These are phyloP conservation scores for Veloboletus limbatus DNA, from an alignment of 1,284 basidiomycete genomes.

Conservation along the genomic window DNA sequence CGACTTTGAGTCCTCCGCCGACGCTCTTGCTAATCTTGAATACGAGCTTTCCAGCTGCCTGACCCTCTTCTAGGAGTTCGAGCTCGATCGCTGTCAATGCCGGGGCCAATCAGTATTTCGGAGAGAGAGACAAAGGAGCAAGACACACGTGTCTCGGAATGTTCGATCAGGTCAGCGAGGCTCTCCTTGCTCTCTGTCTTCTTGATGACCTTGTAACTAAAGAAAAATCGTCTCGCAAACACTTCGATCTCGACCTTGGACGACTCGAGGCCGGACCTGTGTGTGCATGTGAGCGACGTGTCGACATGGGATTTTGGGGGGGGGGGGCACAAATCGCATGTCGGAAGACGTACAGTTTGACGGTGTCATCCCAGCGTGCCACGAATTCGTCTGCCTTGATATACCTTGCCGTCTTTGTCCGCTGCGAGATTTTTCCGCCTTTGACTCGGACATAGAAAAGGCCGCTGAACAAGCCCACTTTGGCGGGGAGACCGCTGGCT, in stretches of 20 bases:
- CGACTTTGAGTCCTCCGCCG: conserved; percentile 1
- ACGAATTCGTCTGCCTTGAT: conserved; percentile 28
- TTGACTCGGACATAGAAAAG: conserved; percentile 30
- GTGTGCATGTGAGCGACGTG: no score
- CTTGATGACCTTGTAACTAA: conserved; percentile 35
- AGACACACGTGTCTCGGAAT: conserved; percentile 28
- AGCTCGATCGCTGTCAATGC: conserved; percentile 25
- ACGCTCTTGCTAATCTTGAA: conserved; percentile 26
- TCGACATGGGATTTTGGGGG: no score
- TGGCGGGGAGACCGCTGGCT: conserved; percentile 33
- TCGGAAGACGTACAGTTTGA: conserved; percentile 24
- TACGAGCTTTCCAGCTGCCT: conserved; percentile 28
- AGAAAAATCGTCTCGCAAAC: conserved; percentile 32
- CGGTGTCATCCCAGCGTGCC: conserved; percentile 26
- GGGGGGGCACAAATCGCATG: no score
- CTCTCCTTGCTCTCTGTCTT: conserved; percentile 35
- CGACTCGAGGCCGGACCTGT: conserved; percentile 31
- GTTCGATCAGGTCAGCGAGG: conserved; percentile 32
- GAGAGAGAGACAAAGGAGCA: background rate
- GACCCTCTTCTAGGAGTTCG: conserved; percentile 31
- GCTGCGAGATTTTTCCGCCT: conserved; percentile 26
- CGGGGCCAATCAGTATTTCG: background rate
- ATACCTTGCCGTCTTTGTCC: conserved; percentile 29
- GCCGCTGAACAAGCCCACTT: conserved; percentile 29
- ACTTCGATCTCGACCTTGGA: conserved; percentile 35